Evolutionary conservation across 2,329 filamentous ascomycete genomes (phyloP).

Genomic region (Trichoderma aggressivum): DNA sequence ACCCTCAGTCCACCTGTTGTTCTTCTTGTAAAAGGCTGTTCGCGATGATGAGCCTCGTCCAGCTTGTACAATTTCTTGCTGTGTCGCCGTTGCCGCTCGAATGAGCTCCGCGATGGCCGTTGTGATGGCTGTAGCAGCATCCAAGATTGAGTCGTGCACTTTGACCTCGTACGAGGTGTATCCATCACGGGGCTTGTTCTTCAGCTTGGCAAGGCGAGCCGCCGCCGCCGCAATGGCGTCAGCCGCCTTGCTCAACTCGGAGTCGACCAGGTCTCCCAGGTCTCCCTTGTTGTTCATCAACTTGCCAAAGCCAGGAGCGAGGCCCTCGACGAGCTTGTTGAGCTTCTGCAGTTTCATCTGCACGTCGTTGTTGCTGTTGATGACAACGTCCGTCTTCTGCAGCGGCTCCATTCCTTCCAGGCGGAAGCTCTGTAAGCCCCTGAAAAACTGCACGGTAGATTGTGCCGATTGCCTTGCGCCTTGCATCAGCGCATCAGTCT

Average conservation of each 20-base stretch:
- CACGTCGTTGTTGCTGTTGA: constrained; percentile 95
- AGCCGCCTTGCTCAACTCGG: constrained; percentile 87
- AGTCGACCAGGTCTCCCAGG: constrained; percentile 87
- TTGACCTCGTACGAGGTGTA: constrained; percentile 96
- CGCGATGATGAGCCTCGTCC: constrained; percentile 82
- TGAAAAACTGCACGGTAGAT: constrained; percentile 91
- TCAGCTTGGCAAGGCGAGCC: constrained; percentile 82
- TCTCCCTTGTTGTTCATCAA: constrained; percentile 77
- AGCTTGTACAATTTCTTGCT: constrained; percentile 94
- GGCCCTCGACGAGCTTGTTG: constrained; percentile 88
- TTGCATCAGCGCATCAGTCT: constrained; percentile 78
- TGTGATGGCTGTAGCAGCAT: constrained; percentile 89
- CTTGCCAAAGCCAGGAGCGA: constrained; percentile 83
- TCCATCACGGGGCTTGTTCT: constrained; percentile 92
- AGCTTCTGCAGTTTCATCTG: constrained; percentile 90
- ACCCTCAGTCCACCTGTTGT: constrained; percentile 98
- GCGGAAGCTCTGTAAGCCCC: constrained; percentile 87
- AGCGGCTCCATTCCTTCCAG: constrained; percentile 85
- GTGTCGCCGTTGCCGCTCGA: constrained; percentile 87
- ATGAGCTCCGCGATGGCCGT: constrained; percentile 92
- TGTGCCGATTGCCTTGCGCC: constrained; percentile 80
- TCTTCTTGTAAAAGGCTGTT: constrained; percentile 99
- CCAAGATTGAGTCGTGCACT: constrained; percentile 92
- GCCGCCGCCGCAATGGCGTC: constrained; percentile 93
- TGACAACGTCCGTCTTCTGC: constrained; percentile 94